Evolutionary conservation across 305 asterid species (phyloP).

Genomic region (Solanum aculeatissimum): DNA sequence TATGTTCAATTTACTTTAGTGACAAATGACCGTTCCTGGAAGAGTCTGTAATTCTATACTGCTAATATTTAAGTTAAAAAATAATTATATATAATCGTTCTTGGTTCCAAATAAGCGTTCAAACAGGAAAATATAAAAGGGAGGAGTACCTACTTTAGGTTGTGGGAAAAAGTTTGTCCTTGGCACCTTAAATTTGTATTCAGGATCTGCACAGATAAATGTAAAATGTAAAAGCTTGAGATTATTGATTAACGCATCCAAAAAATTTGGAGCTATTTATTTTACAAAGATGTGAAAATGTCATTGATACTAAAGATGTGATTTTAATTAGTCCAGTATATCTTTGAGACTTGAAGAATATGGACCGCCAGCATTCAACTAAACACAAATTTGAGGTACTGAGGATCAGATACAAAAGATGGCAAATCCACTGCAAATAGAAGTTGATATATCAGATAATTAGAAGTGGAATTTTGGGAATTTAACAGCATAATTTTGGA

Average conservation of each 20-base stretch:
- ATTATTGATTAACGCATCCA: background rate
- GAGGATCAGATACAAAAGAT: background rate
- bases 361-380: background rate
- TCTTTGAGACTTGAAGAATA: background rate
- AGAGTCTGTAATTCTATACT: background rate
- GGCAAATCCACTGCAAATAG: background rate
- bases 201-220: conserved; percentile 47
- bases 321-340: background rate
- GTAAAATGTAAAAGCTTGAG: conserved; percentile 1
- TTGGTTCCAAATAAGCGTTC: background rate
- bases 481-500: background rate
- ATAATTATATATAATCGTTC: background rate
- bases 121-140: background rate
- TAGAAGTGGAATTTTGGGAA: background rate
- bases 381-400: background rate
- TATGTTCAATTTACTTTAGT: background rate
- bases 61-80: background rate
- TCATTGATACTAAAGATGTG: background rate
- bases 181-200: conserved; percentile 65
- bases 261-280: background rate
- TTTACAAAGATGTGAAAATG: background rate
- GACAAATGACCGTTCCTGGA: background rate
- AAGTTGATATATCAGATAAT: background rate
- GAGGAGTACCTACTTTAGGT: conserved; percentile 51
- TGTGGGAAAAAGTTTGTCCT: conserved; percentile 86